Conservation (phyloP, 148 eudicot genomes). For the Hydrangea macrophylla region DNA sequence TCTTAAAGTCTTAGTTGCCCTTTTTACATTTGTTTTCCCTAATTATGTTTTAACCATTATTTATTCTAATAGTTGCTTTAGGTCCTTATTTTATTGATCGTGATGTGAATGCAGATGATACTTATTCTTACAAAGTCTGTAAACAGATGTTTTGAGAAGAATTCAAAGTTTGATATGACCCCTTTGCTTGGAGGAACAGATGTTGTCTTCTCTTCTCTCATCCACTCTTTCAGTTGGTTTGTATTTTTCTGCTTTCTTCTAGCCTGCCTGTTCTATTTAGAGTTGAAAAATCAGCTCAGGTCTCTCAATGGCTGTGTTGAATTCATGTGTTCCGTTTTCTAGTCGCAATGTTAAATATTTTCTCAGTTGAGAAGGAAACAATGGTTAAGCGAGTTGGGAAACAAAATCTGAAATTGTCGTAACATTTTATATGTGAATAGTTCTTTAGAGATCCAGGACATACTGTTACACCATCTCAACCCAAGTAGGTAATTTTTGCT, state of each 20-base stretch:
- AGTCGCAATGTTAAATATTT: constrained; percentile 5
- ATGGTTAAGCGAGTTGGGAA: not conserved
- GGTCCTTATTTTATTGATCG: constrained; percentile 10
- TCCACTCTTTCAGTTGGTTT: constrained; percentile 97
- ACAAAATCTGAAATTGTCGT: not conserved
- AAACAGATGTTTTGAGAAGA: constrained; percentile 93
- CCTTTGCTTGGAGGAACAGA: constrained; percentile 99
- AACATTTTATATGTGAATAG: no score
- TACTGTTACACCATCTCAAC: no score
- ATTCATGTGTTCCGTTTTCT: not conserved
- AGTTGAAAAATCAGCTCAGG: not conserved
- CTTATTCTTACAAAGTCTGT: constrained; percentile 95
- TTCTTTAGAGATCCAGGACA: not conserved
- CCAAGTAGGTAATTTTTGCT: no score
- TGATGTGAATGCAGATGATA: constrained; percentile 63
- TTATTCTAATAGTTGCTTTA: not conserved
- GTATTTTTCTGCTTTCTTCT: constrained; percentile 33
- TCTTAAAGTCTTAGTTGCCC: not conserved
- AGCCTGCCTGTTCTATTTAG: not conserved
- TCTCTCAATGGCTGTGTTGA: not conserved
- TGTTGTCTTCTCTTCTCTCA: constrained; percentile 90
- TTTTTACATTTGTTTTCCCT: not conserved
- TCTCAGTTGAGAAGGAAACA: not conserved
- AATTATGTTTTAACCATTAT: constrained; percentile 1
- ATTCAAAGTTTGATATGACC: constrained; percentile 95